A percentile compares a stretch with the other conserved stretches of the same genome.
phyloP scores from a whole-genome alignment of 2,329 filamentous ascomycete genomes.

The Allantophomopsis lycopodina region DNA sequence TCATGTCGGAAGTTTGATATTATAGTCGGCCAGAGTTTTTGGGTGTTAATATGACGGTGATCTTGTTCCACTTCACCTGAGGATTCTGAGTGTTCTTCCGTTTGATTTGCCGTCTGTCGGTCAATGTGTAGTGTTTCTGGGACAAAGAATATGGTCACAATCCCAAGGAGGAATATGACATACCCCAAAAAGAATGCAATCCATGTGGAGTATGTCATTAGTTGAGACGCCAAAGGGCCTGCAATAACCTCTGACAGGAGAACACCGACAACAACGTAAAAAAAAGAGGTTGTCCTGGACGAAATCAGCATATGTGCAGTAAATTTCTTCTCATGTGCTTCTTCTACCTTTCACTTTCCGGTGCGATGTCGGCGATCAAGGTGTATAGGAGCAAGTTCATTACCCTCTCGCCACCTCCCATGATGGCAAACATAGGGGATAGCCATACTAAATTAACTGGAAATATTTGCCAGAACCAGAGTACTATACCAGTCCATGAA shows the following conservation, averaged over 20 bases:
- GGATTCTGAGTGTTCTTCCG: too few relatives aligned
- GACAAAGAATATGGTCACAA: constrained; percentile 11
- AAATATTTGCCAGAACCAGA: constrained; percentile 19
- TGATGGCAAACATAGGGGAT: constrained; percentile 15
- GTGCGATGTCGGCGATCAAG: constrained; percentile 22
- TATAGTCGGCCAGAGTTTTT: too few relatives aligned
- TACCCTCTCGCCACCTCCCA: constrained; percentile 23
- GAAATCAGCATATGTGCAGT: not conserved
- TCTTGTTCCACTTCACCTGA: too few relatives aligned
- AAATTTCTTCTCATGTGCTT: too few relatives aligned
- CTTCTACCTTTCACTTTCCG: constrained; percentile 20
- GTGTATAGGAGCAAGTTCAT: constrained; percentile 18
- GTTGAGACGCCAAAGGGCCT: constrained; percentile 20
- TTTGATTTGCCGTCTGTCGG: not conserved
- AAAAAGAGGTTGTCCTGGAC: constrained; percentile 22
- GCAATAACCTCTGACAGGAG: constrained; percentile 21
- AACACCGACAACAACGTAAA: constrained; percentile 15
- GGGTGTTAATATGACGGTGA: too few relatives aligned
- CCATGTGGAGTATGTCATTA: constrained; percentile 20
- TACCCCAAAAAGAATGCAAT: constrained; percentile 11
- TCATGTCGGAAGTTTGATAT: not conserved
- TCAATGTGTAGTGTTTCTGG: constrained; percentile 16
- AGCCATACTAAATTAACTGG: constrained; percentile 21
- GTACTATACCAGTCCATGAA: constrained; percentile 17
- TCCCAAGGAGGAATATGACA: constrained; percentile 6